Percentiles rank a stretch among this genome's conserved stretches.
These are phyloP conservation scores for Astrephomene gubernaculifera DNA, from an alignment of 139 green algal genomes.

Conservation along the genomic window DNA sequence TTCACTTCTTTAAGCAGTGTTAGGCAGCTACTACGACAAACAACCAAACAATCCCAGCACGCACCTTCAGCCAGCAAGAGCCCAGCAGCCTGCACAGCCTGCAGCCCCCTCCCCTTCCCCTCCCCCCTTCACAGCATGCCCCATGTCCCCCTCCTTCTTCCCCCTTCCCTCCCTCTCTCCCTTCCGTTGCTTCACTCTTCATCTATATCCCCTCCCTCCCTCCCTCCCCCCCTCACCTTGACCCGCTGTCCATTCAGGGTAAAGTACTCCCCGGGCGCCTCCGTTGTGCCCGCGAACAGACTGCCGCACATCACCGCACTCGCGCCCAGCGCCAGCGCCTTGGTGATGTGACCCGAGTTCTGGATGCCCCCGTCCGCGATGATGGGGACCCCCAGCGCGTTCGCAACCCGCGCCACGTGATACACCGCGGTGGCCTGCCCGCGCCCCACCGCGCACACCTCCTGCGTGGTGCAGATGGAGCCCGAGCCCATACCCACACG, in stretches of 20 bases:
- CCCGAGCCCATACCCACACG: conserved; percentile 98
- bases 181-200: no score
- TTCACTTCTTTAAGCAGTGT: no score
- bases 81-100: no score
- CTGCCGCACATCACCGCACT: conserved; percentile 96
- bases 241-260: conserved; percentile 81
- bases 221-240: no score
- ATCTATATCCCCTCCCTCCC: no score
- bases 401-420: conserved; percentile 78
- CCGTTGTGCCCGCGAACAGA: conserved; percentile 94
- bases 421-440: conserved; percentile 98
- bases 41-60: no score
- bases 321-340: conserved; percentile 96
- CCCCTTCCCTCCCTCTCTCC: no score
- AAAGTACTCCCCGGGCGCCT: conserved; percentile 93
- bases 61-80: no score
- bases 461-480: conserved; percentile 96
- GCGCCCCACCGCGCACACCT: conserved; percentile 96
- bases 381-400: conserved; percentile 82
- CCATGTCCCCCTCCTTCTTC: no score
- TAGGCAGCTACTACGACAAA: no score
- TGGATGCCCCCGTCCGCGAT: conserved; percentile 98
- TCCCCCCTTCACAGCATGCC: no score
- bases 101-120: no score
- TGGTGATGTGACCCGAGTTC: conserved; percentile 97